Conservation (phyloP, 1,139 yeast genomes). For the Debaryomyces coudertii region DNA sequence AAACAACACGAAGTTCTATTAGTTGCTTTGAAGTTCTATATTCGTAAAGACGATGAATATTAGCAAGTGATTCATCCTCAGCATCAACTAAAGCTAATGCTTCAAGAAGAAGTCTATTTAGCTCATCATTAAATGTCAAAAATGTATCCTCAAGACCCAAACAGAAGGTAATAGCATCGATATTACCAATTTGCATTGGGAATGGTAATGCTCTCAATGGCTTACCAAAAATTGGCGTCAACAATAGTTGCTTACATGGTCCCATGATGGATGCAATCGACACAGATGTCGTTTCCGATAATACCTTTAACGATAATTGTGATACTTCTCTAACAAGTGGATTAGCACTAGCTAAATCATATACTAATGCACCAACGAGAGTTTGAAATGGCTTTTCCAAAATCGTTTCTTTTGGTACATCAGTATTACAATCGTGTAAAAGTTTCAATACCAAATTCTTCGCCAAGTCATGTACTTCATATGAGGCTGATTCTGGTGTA, state of each 20-base stretch:
- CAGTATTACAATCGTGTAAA: slow-evolving; percentile 65
- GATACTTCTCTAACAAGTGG: slow-evolving; percentile 82
- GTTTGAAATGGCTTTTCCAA: slow-evolving; percentile 78
- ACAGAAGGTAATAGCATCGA: slow-evolving; percentile 93
- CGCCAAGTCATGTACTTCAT: slow-evolving; percentile 73
- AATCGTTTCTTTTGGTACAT: slow-evolving; percentile 60
- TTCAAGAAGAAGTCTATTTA: slow-evolving; percentile 81
- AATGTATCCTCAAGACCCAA: slow-evolving; percentile 79
- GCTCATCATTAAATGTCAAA: slow-evolving; percentile 83
- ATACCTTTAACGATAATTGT: slow-evolving; percentile 65
- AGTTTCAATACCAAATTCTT: slow-evolving; percentile 65
- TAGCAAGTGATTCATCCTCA: slow-evolving; percentile 92
- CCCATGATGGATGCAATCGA: slow-evolving; percentile 75
- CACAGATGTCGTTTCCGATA: slow-evolving; percentile 71
- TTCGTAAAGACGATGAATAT: slow-evolving; percentile 82
- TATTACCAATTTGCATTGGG: slow-evolving; percentile 98
- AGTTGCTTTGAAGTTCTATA: slow-evolving; percentile 87
- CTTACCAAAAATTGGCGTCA: slow-evolving; percentile 95
- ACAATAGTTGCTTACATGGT: slow-evolving; percentile 78
- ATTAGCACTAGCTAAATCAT: slow-evolving; percentile 89
- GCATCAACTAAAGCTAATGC: slow-evolving; percentile 96
- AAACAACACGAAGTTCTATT: slow-evolving; percentile 83
- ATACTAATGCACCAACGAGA: slow-evolving; percentile 82
- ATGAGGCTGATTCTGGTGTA: slow-evolving; percentile 87
- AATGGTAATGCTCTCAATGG: slow-evolving; percentile 96